Conservation (phyloP, 2,329 filamentous ascomycete genomes). For the Diaporthe velutina region DNA sequence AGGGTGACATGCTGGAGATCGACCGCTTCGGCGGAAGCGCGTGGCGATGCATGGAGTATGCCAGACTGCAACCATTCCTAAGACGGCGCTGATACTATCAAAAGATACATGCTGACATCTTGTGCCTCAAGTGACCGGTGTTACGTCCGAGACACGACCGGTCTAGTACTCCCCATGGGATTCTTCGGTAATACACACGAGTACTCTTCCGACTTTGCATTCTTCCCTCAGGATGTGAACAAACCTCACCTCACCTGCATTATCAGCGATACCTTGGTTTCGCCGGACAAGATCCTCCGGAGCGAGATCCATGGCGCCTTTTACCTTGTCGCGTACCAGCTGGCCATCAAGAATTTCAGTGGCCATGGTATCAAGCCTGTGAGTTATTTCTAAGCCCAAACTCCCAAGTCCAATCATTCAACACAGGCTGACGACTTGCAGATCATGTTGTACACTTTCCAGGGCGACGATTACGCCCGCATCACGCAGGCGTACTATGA, state of each 20-base stretch:
- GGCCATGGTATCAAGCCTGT: not conserved
- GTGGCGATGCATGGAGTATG: not conserved
- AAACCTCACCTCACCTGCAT: not conserved
- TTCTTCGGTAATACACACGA: not conserved
- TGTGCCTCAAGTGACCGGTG: not conserved
- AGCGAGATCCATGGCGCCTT: not conserved
- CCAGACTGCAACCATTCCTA: too few species aligned
- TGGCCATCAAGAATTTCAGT: not conserved
- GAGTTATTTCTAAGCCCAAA: not conserved
- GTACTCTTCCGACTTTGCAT: not conserved
- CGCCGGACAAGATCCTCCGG: not conserved
- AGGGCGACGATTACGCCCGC: not conserved
- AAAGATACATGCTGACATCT: not conserved
- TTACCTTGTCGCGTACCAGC: not conserved
- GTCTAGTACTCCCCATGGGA: not conserved
- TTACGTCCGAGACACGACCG: not conserved
- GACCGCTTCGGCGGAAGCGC: not conserved
- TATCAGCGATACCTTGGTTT: not conserved
- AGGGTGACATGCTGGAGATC: not conserved
- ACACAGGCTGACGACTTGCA: not conserved
- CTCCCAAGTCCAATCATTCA: not conserved
- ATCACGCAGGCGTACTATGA: not conserved
- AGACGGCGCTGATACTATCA: not conserved
- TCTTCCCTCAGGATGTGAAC: not conserved
- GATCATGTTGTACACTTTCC: conserved; percentile 6